Base-by-base conservation (phyloP, 495 filamentous ascomycete species). In the Diplogelasinospora grovesii region DNA sequence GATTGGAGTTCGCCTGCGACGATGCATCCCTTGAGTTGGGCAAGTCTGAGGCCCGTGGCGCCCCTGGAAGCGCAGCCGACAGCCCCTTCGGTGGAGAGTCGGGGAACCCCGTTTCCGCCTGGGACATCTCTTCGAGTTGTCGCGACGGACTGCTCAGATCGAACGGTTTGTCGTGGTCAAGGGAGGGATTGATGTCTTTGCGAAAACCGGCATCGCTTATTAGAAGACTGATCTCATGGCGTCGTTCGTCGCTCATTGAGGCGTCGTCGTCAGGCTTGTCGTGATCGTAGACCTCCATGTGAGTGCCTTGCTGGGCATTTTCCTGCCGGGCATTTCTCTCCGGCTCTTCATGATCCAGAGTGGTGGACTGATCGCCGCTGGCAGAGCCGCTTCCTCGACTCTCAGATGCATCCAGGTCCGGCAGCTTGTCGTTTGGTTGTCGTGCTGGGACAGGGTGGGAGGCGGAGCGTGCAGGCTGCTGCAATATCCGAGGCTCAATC, bases 401-500 rank as follows among this genome's bases (percentile, higher is more conserved):
- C 10, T 20, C 3, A 7, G 20, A 10, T 22, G 34, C 39, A 16
- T 39, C 34, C 24, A n/a, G n/a, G 16, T 28, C 36, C 18, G 22
- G 32, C n/a, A n/a, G n/a, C n/a, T n/a, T 33, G 30, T 8, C 5
- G 5, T n/a, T 19, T 41, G 40, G 16, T 29, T 26, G 14, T 36
- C 9, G 8, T 26, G 5, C 20, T 27, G 22, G 19, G 11, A 25
- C 22, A 16, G 36, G 2, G 25, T 45, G 18, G 14, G 13, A 5
- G n/a, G 19, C 8, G 21, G 22, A 3, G 22, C 36, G 18, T 8
- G 31, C n/a, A 8, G 55, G 50, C 24, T 58, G 48, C 18, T 57
- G 59, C 4, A 73, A 42, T 13, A 73, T 52, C 9, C 61, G 62
- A 4, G 68, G 65, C 30, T 73, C 64, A 20, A 67, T 51, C 58